A percentile compares a stretch with the other conserved stretches of the same genome.
Evolutionary conservation across 2,329 filamentous ascomycete genomes (phyloP).

Genomic region (Cadophora luteo-olivacea): DNA sequence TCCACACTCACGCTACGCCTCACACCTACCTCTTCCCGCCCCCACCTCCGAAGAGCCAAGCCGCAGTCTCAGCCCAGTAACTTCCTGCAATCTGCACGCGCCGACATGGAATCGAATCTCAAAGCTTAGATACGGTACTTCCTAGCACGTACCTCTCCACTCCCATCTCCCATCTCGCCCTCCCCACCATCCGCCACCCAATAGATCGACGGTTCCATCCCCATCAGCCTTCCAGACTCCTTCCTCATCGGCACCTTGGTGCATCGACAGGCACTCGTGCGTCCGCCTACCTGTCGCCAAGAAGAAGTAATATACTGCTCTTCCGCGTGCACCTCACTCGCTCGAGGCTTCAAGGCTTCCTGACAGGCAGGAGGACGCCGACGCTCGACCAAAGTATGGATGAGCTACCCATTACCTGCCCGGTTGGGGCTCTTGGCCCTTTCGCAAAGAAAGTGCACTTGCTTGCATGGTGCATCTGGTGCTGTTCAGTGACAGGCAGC

Average conservation of each 20-base stretch:
- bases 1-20: neutral
- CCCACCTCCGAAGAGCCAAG: slow-evolving; percentile 12
- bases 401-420: slow-evolving; percentile 11
- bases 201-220: neutral
- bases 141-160: neutral
- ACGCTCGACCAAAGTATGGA: neutral
- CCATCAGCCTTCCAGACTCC: slow-evolving; percentile 10
- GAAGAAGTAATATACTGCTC: neutral
- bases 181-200: slow-evolving; percentile 1
- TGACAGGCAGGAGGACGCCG: neutral
- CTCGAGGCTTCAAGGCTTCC: no score
- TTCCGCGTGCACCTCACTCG: neutral
- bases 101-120: neutral
- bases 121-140: slow-evolving; percentile 14
- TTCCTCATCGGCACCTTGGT: slow-evolving; percentile 13
- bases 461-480: neutral
- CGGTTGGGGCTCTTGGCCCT: slow-evolving; percentile 15
- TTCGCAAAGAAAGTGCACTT: slow-evolving; percentile 13
- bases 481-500: slow-evolving; percentile 1
- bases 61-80: neutral
- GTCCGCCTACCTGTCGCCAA: no score
- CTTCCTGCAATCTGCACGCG: slow-evolving; percentile 6
- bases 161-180: neutral
- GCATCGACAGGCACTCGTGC: slow-evolving; percentile 1
- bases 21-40: neutral